A percentile compares a stretch with the other conserved stretches of the same genome.
Evolutionary conservation across 2,329 filamentous ascomycete species (phyloP).

Genomic region (Aspergillus carbonarius): DNA sequence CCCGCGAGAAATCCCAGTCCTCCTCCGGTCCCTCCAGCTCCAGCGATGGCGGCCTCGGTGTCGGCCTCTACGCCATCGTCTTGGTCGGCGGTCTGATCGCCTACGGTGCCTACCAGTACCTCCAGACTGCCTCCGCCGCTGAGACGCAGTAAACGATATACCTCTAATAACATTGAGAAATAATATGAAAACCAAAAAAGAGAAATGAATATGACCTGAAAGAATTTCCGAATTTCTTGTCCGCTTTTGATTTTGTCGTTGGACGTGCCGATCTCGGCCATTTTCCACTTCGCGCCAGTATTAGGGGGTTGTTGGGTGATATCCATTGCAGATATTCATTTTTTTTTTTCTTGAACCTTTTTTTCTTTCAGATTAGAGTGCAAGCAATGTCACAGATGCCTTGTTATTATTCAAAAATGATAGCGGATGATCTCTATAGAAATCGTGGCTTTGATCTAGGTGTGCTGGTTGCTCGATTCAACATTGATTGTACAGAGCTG

Average conservation of each 20-base stretch:
- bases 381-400: not conserved
- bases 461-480: too few relatives aligned
- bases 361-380: not conserved
- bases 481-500: not conserved
- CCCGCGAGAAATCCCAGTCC: conserved; percentile 58
- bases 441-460: too few relatives aligned
- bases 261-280: not conserved
- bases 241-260: not conserved
- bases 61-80: conserved; percentile 79
- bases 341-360: too few relatives aligned
- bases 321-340: conserved; percentile 1
- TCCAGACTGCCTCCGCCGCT: conserved; percentile 53
- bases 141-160: conserved; percentile 22
- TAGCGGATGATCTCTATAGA: not conserved
- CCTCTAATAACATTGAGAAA: not conserved
- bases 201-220: conserved; percentile 1
- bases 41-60: conserved; percentile 56
- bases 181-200: not conserved
- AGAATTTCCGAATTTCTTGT: conserved; percentile 1
- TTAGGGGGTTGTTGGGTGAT: conserved; percentile 9
- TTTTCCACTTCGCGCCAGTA: conserved; percentile 2
- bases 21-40: conserved; percentile 41
- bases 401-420: not conserved
- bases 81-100: conserved; percentile 73
- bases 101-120: conserved; percentile 82